Conservation (phyloP, 306 rosid species). For the Prunus salicina region DNA sequence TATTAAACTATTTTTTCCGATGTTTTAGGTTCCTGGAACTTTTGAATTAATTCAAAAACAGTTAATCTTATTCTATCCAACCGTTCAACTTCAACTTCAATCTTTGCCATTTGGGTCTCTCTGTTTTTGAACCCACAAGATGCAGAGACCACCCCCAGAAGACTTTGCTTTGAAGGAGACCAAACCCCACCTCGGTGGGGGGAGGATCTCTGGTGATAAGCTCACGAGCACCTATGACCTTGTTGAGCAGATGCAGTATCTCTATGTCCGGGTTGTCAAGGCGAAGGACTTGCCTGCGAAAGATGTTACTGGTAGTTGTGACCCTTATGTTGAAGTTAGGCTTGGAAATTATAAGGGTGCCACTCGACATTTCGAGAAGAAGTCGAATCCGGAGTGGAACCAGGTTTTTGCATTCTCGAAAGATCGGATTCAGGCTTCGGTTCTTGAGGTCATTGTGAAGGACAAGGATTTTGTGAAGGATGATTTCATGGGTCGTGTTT, state of each 20-base stretch:
- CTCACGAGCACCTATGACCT: slow-evolving; percentile 92
- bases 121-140: slow-evolving; percentile 40
- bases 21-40: slow-evolving; percentile 51
- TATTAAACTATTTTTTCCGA: slow-evolving; percentile 45
- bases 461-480: slow-evolving; percentile 90
- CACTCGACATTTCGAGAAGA: slow-evolving; percentile 95
- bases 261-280: slow-evolving; percentile 87
- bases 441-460: slow-evolving; percentile 83
- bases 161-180: slow-evolving; percentile 94
- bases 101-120: slow-evolving; percentile 24
- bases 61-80: neutral
- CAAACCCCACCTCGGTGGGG: slow-evolving; percentile 96
- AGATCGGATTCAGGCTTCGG: slow-evolving; percentile 81
- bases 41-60: slow-evolving; percentile 37
- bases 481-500: slow-evolving; percentile 76
- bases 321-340: slow-evolving; percentile 87
- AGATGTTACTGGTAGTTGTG: slow-evolving; percentile 93
- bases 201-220: slow-evolving; percentile 85
- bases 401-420: slow-evolving; percentile 92
- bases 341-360: slow-evolving; percentile 93
- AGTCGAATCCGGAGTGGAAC: slow-evolving; percentile 85
- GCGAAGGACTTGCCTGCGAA: slow-evolving; percentile 80
- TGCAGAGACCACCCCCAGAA: slow-evolving; percentile 93
- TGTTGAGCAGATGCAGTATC: slow-evolving; percentile 99
- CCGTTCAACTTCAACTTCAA: slow-evolving; percentile 13